Base-by-base conservation (phyloP, 208 protist genomes). In the Leishmania gerbilli region DNA sequence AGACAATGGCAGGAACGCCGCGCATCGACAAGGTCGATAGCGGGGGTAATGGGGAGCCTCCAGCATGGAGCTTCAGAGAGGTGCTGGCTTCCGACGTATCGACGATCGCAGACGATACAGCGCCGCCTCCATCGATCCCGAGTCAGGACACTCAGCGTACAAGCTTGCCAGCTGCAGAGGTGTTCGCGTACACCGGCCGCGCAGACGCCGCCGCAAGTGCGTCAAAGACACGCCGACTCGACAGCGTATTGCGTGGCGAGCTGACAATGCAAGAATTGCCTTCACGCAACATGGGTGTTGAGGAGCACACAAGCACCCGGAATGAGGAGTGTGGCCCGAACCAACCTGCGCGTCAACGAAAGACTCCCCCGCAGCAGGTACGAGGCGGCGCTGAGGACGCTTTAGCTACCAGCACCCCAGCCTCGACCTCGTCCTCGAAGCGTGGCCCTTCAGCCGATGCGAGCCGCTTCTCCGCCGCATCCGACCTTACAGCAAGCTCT, bases 241-340 rank as follows among this genome's bases (percentile, higher is more conserved):
- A 76, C 13, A 62, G 53, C 53, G 51, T 76, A 19, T 31, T 76
- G 72, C 72, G 72, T n/a, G 72, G 72, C 19, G 72, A 13, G 51
- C 27, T 17, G 72, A 47, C 27, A 19, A 47, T 42, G 15, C 72
- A 11, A n/a, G 11, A 21, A 11, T 8, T 51, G 31, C n/a, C 72
- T 24, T 19, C 27, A 40, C 72, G n/a, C 51, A 9, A 21, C 27
- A 58, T 31, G 27, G 15, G 53, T 62, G 24, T 8, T 11, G 51
- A 45, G 1, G 51, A 47, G 8, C 24, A 62, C 31, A 6, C 27
- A 74, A 31, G 45, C 45, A 37, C 2, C 13, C 24, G 31, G 69
- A 47, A 27, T 34, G 45, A 74, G 69, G 27, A 7, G 3, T 74
- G 45, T 74, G 45, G 0, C 27, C 42, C 17, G 40, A 27, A 47